These are phyloP conservation scores for Wickerhamomyces pijperi DNA, from an alignment of 805 yeast species.

Conservation along the genomic window DNA sequence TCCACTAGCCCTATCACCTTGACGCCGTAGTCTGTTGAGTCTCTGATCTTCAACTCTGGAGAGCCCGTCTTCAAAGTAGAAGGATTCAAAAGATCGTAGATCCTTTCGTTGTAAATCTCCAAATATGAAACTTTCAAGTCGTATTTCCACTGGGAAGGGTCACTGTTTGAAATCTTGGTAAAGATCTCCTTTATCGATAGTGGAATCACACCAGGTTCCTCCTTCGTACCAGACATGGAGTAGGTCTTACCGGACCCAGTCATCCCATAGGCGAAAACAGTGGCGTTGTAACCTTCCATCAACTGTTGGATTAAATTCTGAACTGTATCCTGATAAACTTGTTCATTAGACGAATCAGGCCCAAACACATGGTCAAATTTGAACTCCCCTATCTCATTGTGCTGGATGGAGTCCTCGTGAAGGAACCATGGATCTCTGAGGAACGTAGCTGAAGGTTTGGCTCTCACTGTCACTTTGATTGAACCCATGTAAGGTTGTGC, in stretches of 20 bases:
- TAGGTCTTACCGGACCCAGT: slow-evolving; percentile 93
- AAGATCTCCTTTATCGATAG: slow-evolving; percentile 65
- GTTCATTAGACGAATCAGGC: slow-evolving; percentile 38
- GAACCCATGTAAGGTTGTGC: slow-evolving; percentile 45
- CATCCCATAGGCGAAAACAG: slow-evolving; percentile 93
- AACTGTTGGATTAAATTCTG: slow-evolving; percentile 41
- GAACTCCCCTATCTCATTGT: slow-evolving; percentile 54
- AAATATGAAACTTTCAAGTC: slow-evolving; percentile 59
- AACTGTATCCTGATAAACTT: slow-evolving; percentile 51
- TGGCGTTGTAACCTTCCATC: slow-evolving; percentile 72
- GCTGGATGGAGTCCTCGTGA: slow-evolving; percentile 29
- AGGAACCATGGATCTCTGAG: slow-evolving; percentile 22
- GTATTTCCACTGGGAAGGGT: slow-evolving; percentile 22
- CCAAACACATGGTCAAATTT: slow-evolving; percentile 72
- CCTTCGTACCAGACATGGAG: slow-evolving; percentile 66
- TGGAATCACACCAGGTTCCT: slow-evolving; percentile 72
- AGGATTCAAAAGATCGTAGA: slow-evolving; percentile 58
- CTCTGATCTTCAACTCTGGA: slow-evolving; percentile 62
- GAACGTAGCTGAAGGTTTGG: slow-evolving; percentile 42
- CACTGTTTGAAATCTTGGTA: slow-evolving; percentile 12
- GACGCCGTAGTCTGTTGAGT: slow-evolving; percentile 63
- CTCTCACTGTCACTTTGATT: slow-evolving; percentile 68
- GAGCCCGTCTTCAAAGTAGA: slow-evolving; percentile 8
- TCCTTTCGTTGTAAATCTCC: slow-evolving; percentile 88
- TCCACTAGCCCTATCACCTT: slow-evolving; percentile 66